Evolutionary conservation across 106 monocot genomes (phyloP), one percentile per base, ranked within the genome.

Genomic region (Dioscorea alata): DNA sequence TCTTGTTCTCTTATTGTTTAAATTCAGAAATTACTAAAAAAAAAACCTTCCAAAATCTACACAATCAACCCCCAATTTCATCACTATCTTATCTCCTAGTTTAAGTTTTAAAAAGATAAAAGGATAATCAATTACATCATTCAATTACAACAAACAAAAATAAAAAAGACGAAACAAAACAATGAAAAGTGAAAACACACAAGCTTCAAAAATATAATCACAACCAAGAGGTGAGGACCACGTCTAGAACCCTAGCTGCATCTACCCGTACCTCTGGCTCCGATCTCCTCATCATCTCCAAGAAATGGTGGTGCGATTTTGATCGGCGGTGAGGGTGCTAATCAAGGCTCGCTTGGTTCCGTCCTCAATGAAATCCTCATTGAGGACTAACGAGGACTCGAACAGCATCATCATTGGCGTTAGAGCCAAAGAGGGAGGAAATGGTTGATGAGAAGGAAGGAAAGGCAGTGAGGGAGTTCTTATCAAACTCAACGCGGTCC

Each of bases 401-500:
- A 18, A 80, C 70, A 7, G 34, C 34, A 34, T 34, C 34, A 34
- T 34, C 34, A 34, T 34, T 34, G 34, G 34, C 34, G 34, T 34
- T 7, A 7, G 12, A 79, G 73, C 17, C 59, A n/a, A 90, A 50
- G 0, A 63, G 52, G 12, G 81, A 20, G 66, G 76, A 74, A 76
- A 70, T 68, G 12, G 33, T 68, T 60, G 65, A 23, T 23, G 12
- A 1, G 53, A 86, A 23, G 53, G 16, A 13, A 2, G 53, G 18
- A 13, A 13, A 13, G 53, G 53, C 53, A 13, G 18, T 13, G 51
- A 83, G 60, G 31, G 13, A 28, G 59, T 75, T 80, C 76, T 83
- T 84, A 32, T 70, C 78, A 51, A 86, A 75, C 12, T 85, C 85
- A 20, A 79, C 76, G 19, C 48, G 66, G 12, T 80, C 69, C n/a